Percentiles rank a stretch among this genome's conserved stretches.
Evolutionary conservation across 2,329 filamentous ascomycete genomes (phyloP).

Genomic region (Beauveria scarabaeidicola): DNA sequence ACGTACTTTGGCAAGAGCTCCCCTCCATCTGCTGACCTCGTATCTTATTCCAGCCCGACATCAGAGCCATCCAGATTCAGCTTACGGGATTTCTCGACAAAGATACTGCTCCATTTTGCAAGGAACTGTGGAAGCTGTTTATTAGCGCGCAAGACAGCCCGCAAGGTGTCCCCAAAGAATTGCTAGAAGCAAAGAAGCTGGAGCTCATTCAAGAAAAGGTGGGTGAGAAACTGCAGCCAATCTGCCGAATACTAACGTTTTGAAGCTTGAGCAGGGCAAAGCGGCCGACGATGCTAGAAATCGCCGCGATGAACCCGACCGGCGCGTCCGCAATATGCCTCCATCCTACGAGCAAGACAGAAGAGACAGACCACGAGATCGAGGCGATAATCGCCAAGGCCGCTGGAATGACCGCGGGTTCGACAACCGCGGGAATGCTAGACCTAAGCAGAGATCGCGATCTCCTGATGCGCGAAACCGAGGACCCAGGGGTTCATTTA

Average conservation of each 20-base stretch:
- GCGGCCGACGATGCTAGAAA: slow-evolving; percentile 66
- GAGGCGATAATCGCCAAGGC: slow-evolving; percentile 45
- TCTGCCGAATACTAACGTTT: slow-evolving; percentile 8
- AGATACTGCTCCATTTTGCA: slow-evolving; percentile 81
- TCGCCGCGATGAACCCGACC: slow-evolving; percentile 61
- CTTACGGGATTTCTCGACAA: slow-evolving; percentile 93
- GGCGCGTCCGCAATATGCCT: slow-evolving; percentile 63
- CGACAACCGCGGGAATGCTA: slow-evolving; percentile 34
- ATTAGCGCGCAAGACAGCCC: slow-evolving; percentile 82
- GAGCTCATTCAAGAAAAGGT: slow-evolving; percentile 96
- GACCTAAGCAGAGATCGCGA: slow-evolving; percentile 36
- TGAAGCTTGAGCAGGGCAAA: slow-evolving; percentile 71
- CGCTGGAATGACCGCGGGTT: slow-evolving; percentile 44
- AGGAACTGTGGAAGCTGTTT: slow-evolving; percentile 86
- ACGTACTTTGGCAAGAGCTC: slow-evolving; percentile 27
- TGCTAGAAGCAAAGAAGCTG: slow-evolving; percentile 91
- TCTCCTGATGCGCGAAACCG: slow-evolving; percentile 39
- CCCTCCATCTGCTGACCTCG: slow-evolving; percentile 20
- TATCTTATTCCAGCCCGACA: slow-evolving; percentile 63
- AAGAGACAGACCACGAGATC: slow-evolving; percentile 42
- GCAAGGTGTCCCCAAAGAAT: slow-evolving; percentile 86
- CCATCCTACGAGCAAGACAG: slow-evolving; percentile 56
- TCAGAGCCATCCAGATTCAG: slow-evolving; percentile 90
- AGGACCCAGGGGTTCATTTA: slow-evolving; percentile 35
- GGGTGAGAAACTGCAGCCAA: slow-evolving; percentile 11